These are phyloP conservation scores for Achaetomium macrosporum DNA, from an alignment of 2,329 filamentous ascomycete species.

Conservation along the genomic window DNA sequence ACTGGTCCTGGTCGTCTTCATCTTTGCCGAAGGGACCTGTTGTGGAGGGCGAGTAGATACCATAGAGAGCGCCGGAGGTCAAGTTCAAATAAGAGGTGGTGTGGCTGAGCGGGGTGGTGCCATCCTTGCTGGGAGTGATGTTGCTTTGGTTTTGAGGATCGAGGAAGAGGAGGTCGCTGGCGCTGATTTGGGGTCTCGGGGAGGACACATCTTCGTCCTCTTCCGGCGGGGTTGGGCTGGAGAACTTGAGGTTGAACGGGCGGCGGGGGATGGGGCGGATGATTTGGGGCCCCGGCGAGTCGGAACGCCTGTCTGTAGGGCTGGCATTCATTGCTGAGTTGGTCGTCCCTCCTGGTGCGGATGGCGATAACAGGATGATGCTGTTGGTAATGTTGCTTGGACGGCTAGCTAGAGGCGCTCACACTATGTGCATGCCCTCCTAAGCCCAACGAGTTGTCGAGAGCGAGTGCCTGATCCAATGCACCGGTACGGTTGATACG, in stretches of 20 bases:
- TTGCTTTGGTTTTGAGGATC: constrained; percentile 27
- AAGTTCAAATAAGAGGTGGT: constrained; percentile 79
- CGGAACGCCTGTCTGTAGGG: background rate
- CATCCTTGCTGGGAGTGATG: constrained; percentile 25
- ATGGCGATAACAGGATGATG: background rate
- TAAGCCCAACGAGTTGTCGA: background rate
- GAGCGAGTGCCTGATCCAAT: background rate
- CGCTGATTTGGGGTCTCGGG: constrained; percentile 35
- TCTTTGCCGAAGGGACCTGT: constrained; percentile 3
- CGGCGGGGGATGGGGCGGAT: constrained; percentile 66
- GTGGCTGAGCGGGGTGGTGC: constrained; percentile 49
- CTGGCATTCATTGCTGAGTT: background rate
- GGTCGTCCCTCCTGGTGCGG: background rate
- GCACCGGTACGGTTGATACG: no score
- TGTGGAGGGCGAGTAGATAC: constrained; percentile 68
- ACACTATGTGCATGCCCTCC: no score
- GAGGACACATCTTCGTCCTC: constrained; percentile 32
- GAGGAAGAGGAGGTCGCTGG: constrained; percentile 40
- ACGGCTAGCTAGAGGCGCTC: background rate
- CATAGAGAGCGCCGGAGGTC: constrained; percentile 80
- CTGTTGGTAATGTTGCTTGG: background rate
- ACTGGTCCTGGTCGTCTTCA: constrained; percentile 4
- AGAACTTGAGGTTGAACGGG: constrained; percentile 57
- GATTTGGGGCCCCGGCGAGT: constrained; percentile 42
- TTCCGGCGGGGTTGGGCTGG: constrained; percentile 40